These are phyloP conservation scores for Theileria orientalis DNA, from an alignment of 169 alveolate species.

Conservation along the genomic window DNA sequence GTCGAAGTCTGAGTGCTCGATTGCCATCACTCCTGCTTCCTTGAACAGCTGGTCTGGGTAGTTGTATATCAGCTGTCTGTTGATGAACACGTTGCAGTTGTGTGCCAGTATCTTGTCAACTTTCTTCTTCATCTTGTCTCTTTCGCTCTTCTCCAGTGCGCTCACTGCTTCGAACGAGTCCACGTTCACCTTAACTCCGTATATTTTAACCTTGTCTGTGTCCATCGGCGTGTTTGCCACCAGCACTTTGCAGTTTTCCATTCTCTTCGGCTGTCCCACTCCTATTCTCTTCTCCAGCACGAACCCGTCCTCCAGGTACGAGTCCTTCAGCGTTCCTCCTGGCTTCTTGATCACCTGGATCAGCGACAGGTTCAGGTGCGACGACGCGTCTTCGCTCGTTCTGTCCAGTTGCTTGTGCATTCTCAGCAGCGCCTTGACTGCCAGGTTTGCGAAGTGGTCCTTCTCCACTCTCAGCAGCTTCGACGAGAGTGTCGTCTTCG, in stretches of 20 bases:
- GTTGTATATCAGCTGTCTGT: constrained; percentile 98
- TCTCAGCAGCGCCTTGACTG: constrained; percentile 97
- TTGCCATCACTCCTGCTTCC: constrained; percentile 95
- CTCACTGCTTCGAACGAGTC: constrained; percentile 97
- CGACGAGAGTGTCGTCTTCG: constrained; percentile 97
- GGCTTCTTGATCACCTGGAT: constrained; percentile 94
- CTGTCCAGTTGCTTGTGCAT: constrained; percentile 80
- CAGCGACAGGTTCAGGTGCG: constrained; percentile 82
- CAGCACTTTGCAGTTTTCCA: constrained; percentile 86
- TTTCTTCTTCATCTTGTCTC: constrained; percentile 95
- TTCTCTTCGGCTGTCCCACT: constrained; percentile 90
- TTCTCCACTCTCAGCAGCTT: constrained; percentile 93
- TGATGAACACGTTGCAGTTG: constrained; percentile 98
- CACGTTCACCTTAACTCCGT: constrained; percentile 97
- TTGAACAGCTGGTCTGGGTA: constrained; percentile 97
- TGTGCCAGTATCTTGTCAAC: constrained; percentile 94
- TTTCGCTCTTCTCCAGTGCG: constrained; percentile 97
- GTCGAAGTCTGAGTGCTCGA: constrained; percentile 99
- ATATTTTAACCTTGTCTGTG: constrained; percentile 98
- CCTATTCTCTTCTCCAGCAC: constrained; percentile 95
- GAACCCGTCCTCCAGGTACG: constrained; percentile 98
- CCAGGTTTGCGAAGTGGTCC: constrained; percentile 93
- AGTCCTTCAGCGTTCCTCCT: constrained; percentile 96
- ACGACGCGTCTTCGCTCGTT: constrained; percentile 52
- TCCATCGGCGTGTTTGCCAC: constrained; percentile 99